These are phyloP conservation scores for Sequoiadendron giganteum DNA, from an alignment of 75 land plant genomes.

Conservation along the genomic window DNA sequence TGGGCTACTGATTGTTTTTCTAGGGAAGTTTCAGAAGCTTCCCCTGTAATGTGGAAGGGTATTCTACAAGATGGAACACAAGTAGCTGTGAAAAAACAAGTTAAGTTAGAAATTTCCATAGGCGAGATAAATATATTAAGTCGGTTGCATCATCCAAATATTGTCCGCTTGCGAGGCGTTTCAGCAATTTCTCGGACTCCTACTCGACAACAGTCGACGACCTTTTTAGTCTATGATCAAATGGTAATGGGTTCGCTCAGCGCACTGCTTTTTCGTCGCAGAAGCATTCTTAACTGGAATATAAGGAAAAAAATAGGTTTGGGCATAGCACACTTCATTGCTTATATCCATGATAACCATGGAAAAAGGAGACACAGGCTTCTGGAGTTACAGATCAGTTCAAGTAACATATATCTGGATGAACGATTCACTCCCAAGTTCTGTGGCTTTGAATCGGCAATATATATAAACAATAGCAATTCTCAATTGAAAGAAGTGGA, in stretches of 20 bases:
- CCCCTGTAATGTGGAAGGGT: too few species aligned
- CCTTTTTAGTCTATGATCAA: background rate
- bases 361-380: background rate
- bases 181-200: background rate
- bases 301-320: background rate
- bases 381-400: background rate
- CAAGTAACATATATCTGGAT: background rate
- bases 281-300: background rate
- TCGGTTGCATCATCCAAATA: background rate
- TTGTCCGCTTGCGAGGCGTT: constrained; percentile 5
- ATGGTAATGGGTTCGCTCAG: constrained; percentile 6
- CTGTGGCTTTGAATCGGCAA: background rate
- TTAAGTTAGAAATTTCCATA: too few species aligned
- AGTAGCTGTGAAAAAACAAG: too few species aligned
- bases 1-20: too few species aligned
- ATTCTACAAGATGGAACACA: too few species aligned
- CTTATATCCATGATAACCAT: background rate
- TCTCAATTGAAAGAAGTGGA: too few species aligned
- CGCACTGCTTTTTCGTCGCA: background rate
- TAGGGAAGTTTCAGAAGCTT: too few species aligned
- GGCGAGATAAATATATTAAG: too few species aligned
- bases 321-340: background rate
- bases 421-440: background rate
- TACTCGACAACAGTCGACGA: too few species aligned
- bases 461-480: background rate